Evolutionary conservation across 148 eudicot species (phyloP).

Genomic region (Hydrangea macrophylla): DNA sequence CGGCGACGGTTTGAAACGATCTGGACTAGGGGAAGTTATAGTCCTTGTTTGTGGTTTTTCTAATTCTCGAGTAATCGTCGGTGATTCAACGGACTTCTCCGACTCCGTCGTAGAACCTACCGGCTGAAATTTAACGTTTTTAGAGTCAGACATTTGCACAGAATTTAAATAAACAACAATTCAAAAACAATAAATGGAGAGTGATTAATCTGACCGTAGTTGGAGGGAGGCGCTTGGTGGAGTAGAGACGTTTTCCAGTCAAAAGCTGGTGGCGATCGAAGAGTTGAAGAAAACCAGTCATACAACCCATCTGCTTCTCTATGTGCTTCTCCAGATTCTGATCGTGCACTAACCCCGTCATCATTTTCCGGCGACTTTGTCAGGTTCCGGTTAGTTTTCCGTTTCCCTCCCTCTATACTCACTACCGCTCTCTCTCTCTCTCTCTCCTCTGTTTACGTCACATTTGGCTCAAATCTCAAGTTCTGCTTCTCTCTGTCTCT

Average conservation of each 20-base stretch:
- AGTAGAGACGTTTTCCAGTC: constrained; percentile 47
- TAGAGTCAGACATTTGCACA: neutral
- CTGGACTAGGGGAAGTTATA: constrained; percentile 21
- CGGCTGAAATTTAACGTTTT: constrained; percentile 23
- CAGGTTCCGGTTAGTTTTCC: neutral
- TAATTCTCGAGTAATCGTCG: constrained; percentile 24
- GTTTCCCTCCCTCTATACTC: neutral
- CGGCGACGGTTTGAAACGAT: constrained; percentile 8
- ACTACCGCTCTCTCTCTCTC: neutral
- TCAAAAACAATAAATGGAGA: no score
- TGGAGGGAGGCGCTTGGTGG: constrained; percentile 64
- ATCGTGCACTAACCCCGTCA: constrained; percentile 46
- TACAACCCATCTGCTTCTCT: constrained; percentile 85
- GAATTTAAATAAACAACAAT: neutral
- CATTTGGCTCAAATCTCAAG: constrained; percentile 21
- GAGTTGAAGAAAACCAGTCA: constrained; percentile 78
- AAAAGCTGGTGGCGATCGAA: constrained; percentile 68
- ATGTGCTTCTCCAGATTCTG: constrained; percentile 65
- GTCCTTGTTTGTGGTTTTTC: constrained; percentile 16
- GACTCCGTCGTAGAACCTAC: constrained; percentile 39
- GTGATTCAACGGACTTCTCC: constrained; percentile 31
- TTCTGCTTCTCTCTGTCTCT: constrained; percentile 10
- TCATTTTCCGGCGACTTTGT: constrained; percentile 29
- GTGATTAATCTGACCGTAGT: constrained; percentile 20
- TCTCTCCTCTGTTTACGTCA: constrained; percentile 16